Conservation (phyloP, 257 asterid species). For the Scutellaria minor region DNA sequence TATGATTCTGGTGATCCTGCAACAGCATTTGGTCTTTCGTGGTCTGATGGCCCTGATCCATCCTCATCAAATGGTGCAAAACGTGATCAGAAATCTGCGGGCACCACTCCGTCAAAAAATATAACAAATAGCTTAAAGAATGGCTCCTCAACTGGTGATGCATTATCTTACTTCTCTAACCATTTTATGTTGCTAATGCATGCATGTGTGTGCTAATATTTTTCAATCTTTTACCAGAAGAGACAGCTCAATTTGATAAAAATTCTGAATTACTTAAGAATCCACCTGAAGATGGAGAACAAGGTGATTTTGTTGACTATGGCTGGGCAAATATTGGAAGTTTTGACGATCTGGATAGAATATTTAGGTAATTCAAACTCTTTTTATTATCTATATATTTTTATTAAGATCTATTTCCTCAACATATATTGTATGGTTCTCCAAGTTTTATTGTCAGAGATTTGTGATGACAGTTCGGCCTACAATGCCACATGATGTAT, state of each 20-base stretch:
- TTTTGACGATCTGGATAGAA: conserved; percentile 89
- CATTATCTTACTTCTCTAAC: not conserved
- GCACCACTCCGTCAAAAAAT: conserved; percentile 42
- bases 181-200: conserved; percentile 16
- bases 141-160: conserved; percentile 51
- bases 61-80: conserved; percentile 51
- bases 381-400: conserved; percentile 24
- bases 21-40: conserved; percentile 41
- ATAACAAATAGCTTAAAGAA: conserved; percentile 38
- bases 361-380: conserved; percentile 70
- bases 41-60: conserved; percentile 44
- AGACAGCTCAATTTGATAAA: conserved; percentile 41
- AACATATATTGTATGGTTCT: not conserved
- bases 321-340: conserved; percentile 92
- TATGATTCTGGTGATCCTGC: conserved; percentile 44
- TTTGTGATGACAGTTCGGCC: not conserved
- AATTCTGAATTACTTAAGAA: conserved; percentile 66
- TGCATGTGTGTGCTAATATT: conserved; percentile 27
- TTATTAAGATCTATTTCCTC: conserved; percentile 22
- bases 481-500: conserved; percentile 11
- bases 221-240: conserved; percentile 48
- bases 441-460: not conserved
- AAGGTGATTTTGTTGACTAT: conserved; percentile 72
- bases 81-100: conserved; percentile 42
- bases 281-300: conserved; percentile 57